Evolutionary conservation across 768 basidiomycete genomes (phyloP), one percentile per base, ranked within the genome.

Genomic region (Auriscalpium orientale): DNA sequence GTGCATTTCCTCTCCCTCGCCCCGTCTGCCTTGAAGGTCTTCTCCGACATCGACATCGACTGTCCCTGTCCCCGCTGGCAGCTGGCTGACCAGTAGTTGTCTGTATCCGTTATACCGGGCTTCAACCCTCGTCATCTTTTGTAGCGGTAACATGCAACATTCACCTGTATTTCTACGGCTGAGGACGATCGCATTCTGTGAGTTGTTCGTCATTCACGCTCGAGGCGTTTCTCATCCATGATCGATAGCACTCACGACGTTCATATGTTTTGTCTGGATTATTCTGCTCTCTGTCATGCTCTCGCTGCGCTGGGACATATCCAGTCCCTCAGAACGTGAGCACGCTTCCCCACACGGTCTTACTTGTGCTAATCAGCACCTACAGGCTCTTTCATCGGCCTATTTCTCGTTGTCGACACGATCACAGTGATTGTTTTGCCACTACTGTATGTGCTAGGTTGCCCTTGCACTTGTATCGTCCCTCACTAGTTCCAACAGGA

Each of bases 221-320:
- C 4, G 46, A 8, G 21, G 28, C 9, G 8, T 35, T 16, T 15
- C 43, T 12, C 21, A 18, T 50, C 53, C 45, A 16, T 36, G 20
- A 18, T 21, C 18, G n/a, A 40, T 43, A 84, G 82, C 70, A 1
- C 68, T 72, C 53, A 75, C 78, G 38, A 68, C 73, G 38, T 44
- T 77, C 54, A 58, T 76, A 16, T 74, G 76, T 62, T 70, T 83
- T 56, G 50, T 79, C 44, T 83, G 79, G 78, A 71, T 73, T 36
- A 65, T 75, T 16, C 57, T 81, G 51, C 63, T 82, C 36, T 81
- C 69, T 49, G 64, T 81, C 11, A 70, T 77, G 52, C 60, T 76
- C 3, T 83, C 72, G 56, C 57, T 71, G 36, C 72, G 77, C 48
- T 81, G 81, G 78, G 72, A 72, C 37, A 59, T 70, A 47, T 68